phyloP scores from a whole-genome alignment of 75 land plant genomes.

The Selaginella tamariscina region DNA sequence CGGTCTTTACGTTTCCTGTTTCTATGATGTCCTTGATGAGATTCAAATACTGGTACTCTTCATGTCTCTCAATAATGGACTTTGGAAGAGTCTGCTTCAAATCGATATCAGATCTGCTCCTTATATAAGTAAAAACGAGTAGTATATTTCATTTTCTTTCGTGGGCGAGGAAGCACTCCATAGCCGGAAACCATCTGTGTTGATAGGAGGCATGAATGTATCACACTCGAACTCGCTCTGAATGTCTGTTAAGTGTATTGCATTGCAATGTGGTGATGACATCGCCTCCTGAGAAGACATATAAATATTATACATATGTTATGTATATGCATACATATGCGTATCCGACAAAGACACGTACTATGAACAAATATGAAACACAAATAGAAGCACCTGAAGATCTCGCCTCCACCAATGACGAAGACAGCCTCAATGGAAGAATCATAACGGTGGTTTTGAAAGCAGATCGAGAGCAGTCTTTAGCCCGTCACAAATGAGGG shows the following conservation, averaged over 20 bases:
- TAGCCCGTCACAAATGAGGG: slow-evolving; percentile 52
- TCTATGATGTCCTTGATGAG: slow-evolving; percentile 67
- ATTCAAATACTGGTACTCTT: slow-evolving; percentile 70
- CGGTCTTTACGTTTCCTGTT: slow-evolving; percentile 56
- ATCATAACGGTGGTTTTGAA: slow-evolving; percentile 51
- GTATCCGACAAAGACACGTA: not conserved
- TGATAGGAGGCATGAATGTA: slow-evolving; percentile 71
- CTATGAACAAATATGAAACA: not conserved
- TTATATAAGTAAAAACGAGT: slow-evolving; percentile 70
- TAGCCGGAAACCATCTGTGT: slow-evolving; percentile 44
- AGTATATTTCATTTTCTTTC: slow-evolving; percentile 58
- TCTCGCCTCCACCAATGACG: slow-evolving; percentile 87
- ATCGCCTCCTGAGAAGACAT: slow-evolving; percentile 47
- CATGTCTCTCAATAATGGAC: slow-evolving; percentile 59
- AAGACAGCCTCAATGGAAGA: slow-evolving; percentile 63
- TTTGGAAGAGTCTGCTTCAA: slow-evolving; percentile 34
- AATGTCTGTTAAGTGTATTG: slow-evolving; percentile 79
- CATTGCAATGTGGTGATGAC: slow-evolving; percentile 66
- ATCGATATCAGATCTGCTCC: slow-evolving; percentile 31
- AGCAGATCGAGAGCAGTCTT: slow-evolving; percentile 55
- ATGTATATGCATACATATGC: slow-evolving; percentile 14
- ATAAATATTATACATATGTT: not conserved
- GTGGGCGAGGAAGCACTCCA: slow-evolving; percentile 74
- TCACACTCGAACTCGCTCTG: slow-evolving; percentile 65
- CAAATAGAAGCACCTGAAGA: slow-evolving; percentile 38